phyloP scores from a whole-genome alignment of 2,329 filamentous ascomycete species.

The Aspergillus unguis region DNA sequence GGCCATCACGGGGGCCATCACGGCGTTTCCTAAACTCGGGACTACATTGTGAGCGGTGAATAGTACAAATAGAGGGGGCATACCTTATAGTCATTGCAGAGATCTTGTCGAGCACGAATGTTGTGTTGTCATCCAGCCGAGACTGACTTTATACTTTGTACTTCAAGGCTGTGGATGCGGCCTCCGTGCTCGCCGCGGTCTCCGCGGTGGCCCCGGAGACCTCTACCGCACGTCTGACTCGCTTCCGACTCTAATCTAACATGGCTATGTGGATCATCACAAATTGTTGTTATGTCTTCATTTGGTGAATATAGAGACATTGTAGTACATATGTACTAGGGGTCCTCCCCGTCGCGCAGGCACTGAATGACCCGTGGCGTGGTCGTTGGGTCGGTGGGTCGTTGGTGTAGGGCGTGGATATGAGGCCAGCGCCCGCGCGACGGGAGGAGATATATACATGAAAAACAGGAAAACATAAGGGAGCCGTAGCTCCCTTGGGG shows the following conservation, averaged over 20 bases:
- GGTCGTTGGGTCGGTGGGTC: background rate
- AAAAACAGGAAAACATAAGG: background rate
- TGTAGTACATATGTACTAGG: background rate
- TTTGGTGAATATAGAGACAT: too few relatives aligned
- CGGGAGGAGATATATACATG: background rate
- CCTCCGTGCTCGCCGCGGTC: slow-evolving; percentile 17
- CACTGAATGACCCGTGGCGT: background rate
- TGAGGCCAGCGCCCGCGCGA: background rate
- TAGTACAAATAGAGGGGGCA: background rate
- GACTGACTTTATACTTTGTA: background rate
- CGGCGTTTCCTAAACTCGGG: background rate
- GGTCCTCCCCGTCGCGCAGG: background rate
- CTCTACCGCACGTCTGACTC: too few relatives aligned
- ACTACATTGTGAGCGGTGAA: background rate
- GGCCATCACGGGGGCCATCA: background rate
- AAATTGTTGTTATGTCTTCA: background rate
- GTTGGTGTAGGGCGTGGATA: background rate
- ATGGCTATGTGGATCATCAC: background rate
- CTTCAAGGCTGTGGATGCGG: slow-evolving; percentile 3
- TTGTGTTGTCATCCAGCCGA: background rate
- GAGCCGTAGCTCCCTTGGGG: background rate
- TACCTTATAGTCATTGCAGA: background rate
- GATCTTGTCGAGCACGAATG: background rate
- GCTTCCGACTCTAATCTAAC: too few relatives aligned
- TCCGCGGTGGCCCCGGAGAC: slow-evolving; percentile 12